Evolutionary conservation across 371 early-diverging fungal genomes (phyloP).

Genomic region (Rhizopus sp.): DNA sequence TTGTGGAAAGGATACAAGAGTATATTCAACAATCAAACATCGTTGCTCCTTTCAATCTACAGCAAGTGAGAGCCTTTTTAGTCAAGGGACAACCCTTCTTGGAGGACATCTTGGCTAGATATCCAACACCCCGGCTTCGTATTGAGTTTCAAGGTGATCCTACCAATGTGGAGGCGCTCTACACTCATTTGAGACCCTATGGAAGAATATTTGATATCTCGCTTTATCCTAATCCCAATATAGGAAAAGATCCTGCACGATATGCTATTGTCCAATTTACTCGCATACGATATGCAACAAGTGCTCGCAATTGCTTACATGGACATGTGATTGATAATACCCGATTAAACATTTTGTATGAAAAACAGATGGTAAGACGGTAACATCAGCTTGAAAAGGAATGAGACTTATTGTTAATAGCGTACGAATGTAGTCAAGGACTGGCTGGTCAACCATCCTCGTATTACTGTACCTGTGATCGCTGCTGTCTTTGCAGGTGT

Average conservation of each 20-base stretch:
- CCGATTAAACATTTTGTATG: constrained; percentile 72
- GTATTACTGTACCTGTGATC: constrained; percentile 70
- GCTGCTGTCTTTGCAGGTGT: constrained; percentile 78
- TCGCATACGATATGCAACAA: constrained; percentile 76
- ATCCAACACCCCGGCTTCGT: constrained; percentile 67
- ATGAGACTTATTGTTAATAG: constrained; percentile 19
- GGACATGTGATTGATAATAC: constrained; percentile 71
- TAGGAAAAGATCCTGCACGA: constrained; percentile 73
- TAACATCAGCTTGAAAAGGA: not conserved
- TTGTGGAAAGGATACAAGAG: constrained; percentile 32
- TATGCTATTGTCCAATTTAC: constrained; percentile 81
- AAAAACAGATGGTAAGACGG: constrained; percentile 53
- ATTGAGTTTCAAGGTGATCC: constrained; percentile 76
- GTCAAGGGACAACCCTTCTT: constrained; percentile 84
- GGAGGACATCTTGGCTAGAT: constrained; percentile 82
- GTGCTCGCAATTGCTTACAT: constrained; percentile 89
- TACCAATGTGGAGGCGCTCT: constrained; percentile 66
- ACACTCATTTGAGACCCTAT: constrained; percentile 72
- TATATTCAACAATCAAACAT: constrained; percentile 41
- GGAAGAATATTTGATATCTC: constrained; percentile 84
- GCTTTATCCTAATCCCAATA: constrained; percentile 50
- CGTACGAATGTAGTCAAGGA: constrained; percentile 64
- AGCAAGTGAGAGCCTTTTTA: constrained; percentile 60
- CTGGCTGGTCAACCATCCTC: constrained; percentile 74
- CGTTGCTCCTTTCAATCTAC: constrained; percentile 65